A percentile compares a stretch with the other conserved stretches of the same genome.
Evolutionary conservation across 805 yeast genomes (phyloP).

Genomic region (Starmera dryadoides): DNA sequence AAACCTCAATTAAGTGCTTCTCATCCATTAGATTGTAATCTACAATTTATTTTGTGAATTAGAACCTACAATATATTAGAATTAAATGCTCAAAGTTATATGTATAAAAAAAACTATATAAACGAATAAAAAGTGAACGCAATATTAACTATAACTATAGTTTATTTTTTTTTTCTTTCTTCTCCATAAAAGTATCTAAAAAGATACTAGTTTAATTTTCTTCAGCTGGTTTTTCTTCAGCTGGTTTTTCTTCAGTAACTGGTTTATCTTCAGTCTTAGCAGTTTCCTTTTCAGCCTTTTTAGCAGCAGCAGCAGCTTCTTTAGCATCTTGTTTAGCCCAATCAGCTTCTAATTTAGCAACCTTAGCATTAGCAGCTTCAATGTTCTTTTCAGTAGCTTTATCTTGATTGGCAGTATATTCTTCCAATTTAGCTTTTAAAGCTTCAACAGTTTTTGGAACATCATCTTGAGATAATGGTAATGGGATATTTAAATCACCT

Average conservation of each 20-base stretch:
- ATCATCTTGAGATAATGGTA: conserved; percentile 74
- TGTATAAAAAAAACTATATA: no score
- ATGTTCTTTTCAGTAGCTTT: conserved; percentile 72
- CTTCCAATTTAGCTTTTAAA: conserved; percentile 65
- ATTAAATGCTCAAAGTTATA: no score
- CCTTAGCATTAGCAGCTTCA: conserved; percentile 69
- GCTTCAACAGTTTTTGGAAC: conserved; percentile 55
- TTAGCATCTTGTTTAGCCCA: conserved; percentile 39
- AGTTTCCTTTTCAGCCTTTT: conserved; percentile 3
- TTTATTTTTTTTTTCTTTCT: no score
- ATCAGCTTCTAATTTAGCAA: conserved; percentile 57
- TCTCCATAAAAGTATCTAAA: no score
- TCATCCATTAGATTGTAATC: conserved; percentile 68
- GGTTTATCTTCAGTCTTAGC: conserved; percentile 1
- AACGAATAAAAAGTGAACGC: no score
- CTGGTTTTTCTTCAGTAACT: conserved; percentile 9
- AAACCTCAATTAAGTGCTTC: conserved; percentile 78
- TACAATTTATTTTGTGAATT: conserved; percentile 36
- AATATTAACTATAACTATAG: no score
- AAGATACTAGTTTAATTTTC: conserved; percentile 1
- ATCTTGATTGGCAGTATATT: conserved; percentile 66
- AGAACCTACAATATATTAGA: no score
- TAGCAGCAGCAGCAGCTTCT: conserved; percentile 15
- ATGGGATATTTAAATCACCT: conserved; percentile 64
- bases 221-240: conserved; percentile 4